phyloP scores from a whole-genome alignment of 1,284 basidiomycete species.

The Chondrostereum purpureum region DNA sequence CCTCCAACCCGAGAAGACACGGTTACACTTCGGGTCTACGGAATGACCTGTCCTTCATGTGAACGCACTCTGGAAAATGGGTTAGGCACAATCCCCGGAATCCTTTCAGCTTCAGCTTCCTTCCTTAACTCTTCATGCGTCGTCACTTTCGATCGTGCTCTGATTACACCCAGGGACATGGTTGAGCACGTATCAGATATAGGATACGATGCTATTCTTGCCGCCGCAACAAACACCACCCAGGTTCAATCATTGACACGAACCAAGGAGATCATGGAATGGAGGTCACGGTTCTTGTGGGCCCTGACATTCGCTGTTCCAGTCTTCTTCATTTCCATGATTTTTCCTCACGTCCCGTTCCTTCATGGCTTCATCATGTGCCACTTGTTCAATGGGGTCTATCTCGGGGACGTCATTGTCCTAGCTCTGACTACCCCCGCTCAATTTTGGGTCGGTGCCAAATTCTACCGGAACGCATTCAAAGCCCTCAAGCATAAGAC shows the following conservation, averaged over 20 bases:
- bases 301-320: slow-evolving; percentile 82
- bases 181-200: slow-evolving; percentile 84
- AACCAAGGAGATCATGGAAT: slow-evolving; percentile 87
- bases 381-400: slow-evolving; percentile 60
- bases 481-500: slow-evolving; percentile 86
- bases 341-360: slow-evolving; percentile 69
- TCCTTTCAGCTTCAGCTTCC: slow-evolving; percentile 68
- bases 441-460: slow-evolving; percentile 86
- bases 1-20: slow-evolving; percentile 56
- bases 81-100: slow-evolving; percentile 68
- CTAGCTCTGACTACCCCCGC: slow-evolving; percentile 85
- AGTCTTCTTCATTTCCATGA: slow-evolving; percentile 90
- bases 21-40: slow-evolving; percentile 75
- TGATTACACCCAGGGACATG: slow-evolving; percentile 78
- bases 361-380: slow-evolving; percentile 42
- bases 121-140: slow-evolving; percentile 69
- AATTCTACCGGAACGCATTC: slow-evolving; percentile 87
- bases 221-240: slow-evolving; percentile 76
- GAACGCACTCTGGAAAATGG: slow-evolving; percentile 73
- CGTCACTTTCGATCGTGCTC: slow-evolving; percentile 69
- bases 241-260: slow-evolving; percentile 89
- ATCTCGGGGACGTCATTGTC: slow-evolving; percentile 80
- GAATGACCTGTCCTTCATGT: slow-evolving; percentile 88
- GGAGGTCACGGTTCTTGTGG: slow-evolving; percentile 78
- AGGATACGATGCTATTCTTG: slow-evolving; percentile 88